Conservation (phyloP, 371 early-diverging fungal species). For the Haplosporangium sp. region DNA sequence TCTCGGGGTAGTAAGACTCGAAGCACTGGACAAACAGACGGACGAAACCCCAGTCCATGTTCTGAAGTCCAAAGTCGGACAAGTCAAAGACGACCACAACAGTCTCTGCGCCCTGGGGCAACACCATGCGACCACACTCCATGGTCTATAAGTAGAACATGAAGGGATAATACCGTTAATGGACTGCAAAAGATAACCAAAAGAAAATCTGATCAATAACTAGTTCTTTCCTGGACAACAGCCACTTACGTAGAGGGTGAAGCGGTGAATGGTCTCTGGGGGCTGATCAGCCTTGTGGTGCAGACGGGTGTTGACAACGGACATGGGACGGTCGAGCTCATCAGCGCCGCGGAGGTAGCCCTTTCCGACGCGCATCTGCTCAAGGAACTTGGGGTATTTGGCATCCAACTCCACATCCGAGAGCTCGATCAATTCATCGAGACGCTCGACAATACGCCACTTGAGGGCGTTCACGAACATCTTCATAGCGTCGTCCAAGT, state of each 20-base stretch:
- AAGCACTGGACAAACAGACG: conserved; percentile 85
- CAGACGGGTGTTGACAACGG: conserved; percentile 56
- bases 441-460: conserved; percentile 72
- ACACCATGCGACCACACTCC: conserved; percentile 85
- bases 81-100: conserved; percentile 86
- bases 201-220: background rate
- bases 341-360: conserved; percentile 72
- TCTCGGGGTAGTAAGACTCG: conserved; percentile 92
- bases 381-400: conserved; percentile 57
- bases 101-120: conserved; percentile 76
- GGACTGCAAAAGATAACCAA: too few relatives aligned
- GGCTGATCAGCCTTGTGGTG: conserved; percentile 70
- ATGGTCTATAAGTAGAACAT: conserved; percentile 56
- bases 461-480: conserved; percentile 74
- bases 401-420: conserved; percentile 67
- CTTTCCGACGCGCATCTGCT: conserved; percentile 66
- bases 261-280: conserved; percentile 66
- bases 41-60: conserved; percentile 87
- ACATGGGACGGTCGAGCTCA: conserved; percentile 56
- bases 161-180: too few relatives aligned
- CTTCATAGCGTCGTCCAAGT: conserved; percentile 71
- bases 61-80: conserved; percentile 81
- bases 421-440: conserved; percentile 65
- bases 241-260: conserved; percentile 73
- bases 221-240: too few relatives aligned